Evolutionary conservation across 2,329 filamentous ascomycete species (phyloP), one percentile per base, ranked within the genome.

Genomic region (Purpureocillium lavendulum): DNA sequence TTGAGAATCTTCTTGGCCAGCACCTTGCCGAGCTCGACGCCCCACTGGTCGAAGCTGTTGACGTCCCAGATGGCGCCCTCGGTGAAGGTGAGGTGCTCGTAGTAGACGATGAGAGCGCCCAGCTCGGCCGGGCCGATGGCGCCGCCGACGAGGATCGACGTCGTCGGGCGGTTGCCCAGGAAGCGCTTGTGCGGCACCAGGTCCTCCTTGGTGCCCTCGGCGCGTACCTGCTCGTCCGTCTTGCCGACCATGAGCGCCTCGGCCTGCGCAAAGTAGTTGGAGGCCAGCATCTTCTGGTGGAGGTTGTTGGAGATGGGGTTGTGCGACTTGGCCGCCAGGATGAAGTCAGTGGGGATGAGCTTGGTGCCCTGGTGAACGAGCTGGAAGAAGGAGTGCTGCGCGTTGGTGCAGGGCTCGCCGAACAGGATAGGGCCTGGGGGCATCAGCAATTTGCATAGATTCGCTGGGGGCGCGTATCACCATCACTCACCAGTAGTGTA

Each of bases 321-420:
- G 77, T 98, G 92, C 40, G 87, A 94, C 71, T 96, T 79, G 49
- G 87, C 89, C 30, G 92, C 92, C 54, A 98, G 73, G 69, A 98
- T 94, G 73, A 98, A 98, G 69, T 98, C 92, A 52, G 90, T 84
- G 13, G 92, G 92, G 60, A 98, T 97, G 57, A 98, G 82, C 79
- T 97, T 97, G 55, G 92, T 98, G 57, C 92, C 92, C 68, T 98
- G 92, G 75, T 98, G 92, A 43, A 98, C 81, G 35, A 98, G 83
- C 77, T 98, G 92, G 83, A 94, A 98, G 82, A 98, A 98, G 45
- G 92, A 97, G 78, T 98, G 92, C 73, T 98, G 92, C 33, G 92
- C 92, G 62, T 98, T 98, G 64, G 92, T 98, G 67, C 88, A 94
- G 39, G 92, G 92, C 75, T 98, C 92, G 59, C 92, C 92, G 61